These are phyloP conservation scores for Pilasporangium apinafurcum DNA, from an alignment of 352 stramenopile genomes.

Conservation along the genomic window DNA sequence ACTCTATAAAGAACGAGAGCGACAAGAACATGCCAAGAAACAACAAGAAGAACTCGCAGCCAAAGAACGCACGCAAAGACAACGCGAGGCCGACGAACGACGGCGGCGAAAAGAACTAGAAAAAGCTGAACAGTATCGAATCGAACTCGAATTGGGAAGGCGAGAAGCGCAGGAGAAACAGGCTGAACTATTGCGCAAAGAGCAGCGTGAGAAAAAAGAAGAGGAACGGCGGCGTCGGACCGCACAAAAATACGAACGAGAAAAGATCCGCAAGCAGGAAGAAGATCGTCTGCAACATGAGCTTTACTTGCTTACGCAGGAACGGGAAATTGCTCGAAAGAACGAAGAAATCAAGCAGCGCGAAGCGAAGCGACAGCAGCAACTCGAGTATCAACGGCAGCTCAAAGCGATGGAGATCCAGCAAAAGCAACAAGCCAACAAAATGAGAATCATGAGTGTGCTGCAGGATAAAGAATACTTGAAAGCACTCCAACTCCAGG, in stretches of 20 bases:
- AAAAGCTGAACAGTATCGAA: conserved; percentile 34
- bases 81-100: conserved; percentile 49
- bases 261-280: conserved; percentile 47
- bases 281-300: conserved; percentile 47
- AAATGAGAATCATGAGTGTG: conserved; percentile 54
- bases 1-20: conserved; percentile 41
- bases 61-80: conserved; percentile 28
- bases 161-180: conserved; percentile 36
- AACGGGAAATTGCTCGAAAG: conserved; percentile 34
- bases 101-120: conserved; percentile 43
- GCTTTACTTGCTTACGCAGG: conserved; percentile 29
- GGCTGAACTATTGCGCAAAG: conserved; percentile 29
- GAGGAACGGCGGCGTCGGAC: conserved; percentile 37
- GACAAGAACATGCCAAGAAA: conserved; percentile 39
- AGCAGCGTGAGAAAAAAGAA: conserved; percentile 44
- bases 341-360: conserved; percentile 36
- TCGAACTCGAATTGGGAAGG: conserved; percentile 36
- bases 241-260: conserved; percentile 36
- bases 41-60: conserved; percentile 32
- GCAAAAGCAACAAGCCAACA: conserved; percentile 63
- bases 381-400: conserved; percentile 37
- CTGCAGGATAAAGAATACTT: conserved; percentile 55
- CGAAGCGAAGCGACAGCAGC: conserved; percentile 32
- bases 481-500: conserved; percentile 32
- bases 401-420: conserved; percentile 33